phyloP scores from a whole-genome alignment of 805 yeast genomes.

The Candida ipomoeae region DNA sequence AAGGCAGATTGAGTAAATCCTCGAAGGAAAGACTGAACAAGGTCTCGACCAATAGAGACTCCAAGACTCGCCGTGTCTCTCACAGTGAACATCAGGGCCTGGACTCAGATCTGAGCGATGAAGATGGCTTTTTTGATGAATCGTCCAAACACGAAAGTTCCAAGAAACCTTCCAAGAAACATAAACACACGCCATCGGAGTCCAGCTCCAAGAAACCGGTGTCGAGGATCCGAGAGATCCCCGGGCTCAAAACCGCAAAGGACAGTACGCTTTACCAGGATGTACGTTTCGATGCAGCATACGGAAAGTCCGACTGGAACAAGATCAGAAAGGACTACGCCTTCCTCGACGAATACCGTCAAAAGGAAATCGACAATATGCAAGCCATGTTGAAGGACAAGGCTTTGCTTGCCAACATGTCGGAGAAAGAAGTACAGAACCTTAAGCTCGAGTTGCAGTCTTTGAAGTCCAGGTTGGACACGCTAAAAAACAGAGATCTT shows the following conservation, averaged over 20 bases:
- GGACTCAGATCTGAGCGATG: slow-evolving; percentile 17
- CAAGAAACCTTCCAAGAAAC: slow-evolving; percentile 28
- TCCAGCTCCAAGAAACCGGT: slow-evolving; percentile 70
- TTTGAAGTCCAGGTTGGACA: slow-evolving; percentile 61
- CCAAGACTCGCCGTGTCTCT: slow-evolving; percentile 9
- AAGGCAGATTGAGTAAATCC: too few species aligned
- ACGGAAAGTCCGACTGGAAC: slow-evolving; percentile 73
- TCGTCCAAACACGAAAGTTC: slow-evolving; percentile 2
- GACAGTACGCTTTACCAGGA: slow-evolving; percentile 57
- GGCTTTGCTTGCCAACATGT: slow-evolving; percentile 37
- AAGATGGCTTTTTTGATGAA: slow-evolving; percentile 9
- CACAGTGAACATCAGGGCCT: slow-evolving; percentile 12
- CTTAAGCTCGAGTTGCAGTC: slow-evolving; percentile 58
- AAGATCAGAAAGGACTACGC: slow-evolving; percentile 72
- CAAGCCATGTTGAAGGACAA: slow-evolving; percentile 52
- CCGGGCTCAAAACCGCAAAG: slow-evolving; percentile 49
- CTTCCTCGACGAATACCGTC: slow-evolving; percentile 83
- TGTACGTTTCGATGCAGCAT: slow-evolving; percentile 86
- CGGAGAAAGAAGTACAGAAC: slow-evolving; percentile 46
- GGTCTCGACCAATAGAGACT: slow-evolving; percentile 10
- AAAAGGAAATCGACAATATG: slow-evolving; percentile 64
- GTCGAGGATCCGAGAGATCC: slow-evolving; percentile 65
- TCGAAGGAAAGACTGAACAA: too few species aligned
- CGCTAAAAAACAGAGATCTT: slow-evolving; percentile 68
- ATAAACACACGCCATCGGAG: slow-evolving; percentile 88